Evolutionary conservation across 2,329 filamentous ascomycete species (phyloP).

Genomic region (Rhexocercosporidium sp.): DNA sequence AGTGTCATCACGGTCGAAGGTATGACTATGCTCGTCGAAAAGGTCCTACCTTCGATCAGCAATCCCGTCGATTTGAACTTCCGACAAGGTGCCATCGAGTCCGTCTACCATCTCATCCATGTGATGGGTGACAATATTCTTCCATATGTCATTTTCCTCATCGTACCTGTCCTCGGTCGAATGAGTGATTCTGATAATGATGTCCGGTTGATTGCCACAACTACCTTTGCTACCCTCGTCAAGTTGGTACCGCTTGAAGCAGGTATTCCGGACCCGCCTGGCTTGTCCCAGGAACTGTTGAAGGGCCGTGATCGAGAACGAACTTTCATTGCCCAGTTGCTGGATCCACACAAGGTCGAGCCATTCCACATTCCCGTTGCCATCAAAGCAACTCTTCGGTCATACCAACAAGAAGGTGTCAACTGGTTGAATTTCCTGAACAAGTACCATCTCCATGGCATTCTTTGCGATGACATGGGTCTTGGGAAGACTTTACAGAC

Average conservation of each 20-base stretch:
- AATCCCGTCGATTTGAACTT: constrained; percentile 87
- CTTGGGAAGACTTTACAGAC: constrained; percentile 98
- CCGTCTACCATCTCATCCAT: constrained; percentile 94
- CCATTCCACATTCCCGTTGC: constrained; percentile 91
- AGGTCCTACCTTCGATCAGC: constrained; percentile 88
- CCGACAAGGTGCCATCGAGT: constrained; percentile 93
- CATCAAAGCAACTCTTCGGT: constrained; percentile 95
- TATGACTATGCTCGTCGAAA: constrained; percentile 94
- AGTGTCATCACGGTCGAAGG: constrained; percentile 94
- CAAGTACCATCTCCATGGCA: constrained; percentile 95
- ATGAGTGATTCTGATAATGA: constrained; percentile 99
- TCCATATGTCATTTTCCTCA: constrained; percentile 98
- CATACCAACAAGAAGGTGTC: constrained; percentile 97
- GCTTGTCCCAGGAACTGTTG: constrained; percentile 85
- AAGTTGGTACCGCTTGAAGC: constrained; percentile 97
- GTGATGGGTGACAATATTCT: constrained; percentile 97
- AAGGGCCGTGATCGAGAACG: constrained; percentile 91
- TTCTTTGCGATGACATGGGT: constrained; percentile 99
- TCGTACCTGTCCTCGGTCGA: constrained; percentile 92
- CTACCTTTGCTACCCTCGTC: constrained; percentile 94
- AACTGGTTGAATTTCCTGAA: constrained; percentile 99
- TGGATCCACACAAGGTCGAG: constrained; percentile 97
- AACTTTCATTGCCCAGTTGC: constrained; percentile 94
- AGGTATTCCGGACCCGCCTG: constrained; percentile 94
- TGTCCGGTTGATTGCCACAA: constrained; percentile 91